Evolutionary conservation across 805 yeast genomes (phyloP).

Genomic region (Allodekkera sacchari): DNA sequence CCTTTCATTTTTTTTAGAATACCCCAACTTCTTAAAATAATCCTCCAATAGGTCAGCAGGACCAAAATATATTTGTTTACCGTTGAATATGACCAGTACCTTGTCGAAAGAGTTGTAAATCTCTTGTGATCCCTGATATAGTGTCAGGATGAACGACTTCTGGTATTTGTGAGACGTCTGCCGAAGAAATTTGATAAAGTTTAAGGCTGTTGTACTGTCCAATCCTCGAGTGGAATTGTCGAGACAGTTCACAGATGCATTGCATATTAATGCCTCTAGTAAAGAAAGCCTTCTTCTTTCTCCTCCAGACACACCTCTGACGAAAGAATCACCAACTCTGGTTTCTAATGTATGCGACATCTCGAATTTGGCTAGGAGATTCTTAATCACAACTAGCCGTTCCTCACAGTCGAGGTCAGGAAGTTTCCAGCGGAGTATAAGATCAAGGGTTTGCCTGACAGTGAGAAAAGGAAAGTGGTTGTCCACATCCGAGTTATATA

Average conservation of each 20-base stretch:
- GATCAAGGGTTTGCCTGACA: slow-evolving; percentile 48
- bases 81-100: slow-evolving; percentile 50
- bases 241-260: slow-evolving; percentile 61
- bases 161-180: slow-evolving; percentile 14
- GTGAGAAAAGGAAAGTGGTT: slow-evolving; percentile 47
- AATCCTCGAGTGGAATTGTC: slow-evolving; percentile 84
- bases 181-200: slow-evolving; percentile 59
- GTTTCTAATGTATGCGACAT: slow-evolving; percentile 47
- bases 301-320: slow-evolving; percentile 73
- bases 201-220: slow-evolving; percentile 78
- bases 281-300: slow-evolving; percentile 80
- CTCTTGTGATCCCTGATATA: slow-evolving; percentile 53
- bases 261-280: slow-evolving; percentile 64
- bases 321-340: slow-evolving; percentile 36
- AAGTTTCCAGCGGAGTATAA: slow-evolving; percentile 49
- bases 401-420: slow-evolving; percentile 37
- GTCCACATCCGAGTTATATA: slow-evolving; percentile 51
- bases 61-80: slow-evolving; percentile 62
- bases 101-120: slow-evolving; percentile 58
- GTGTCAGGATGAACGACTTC: slow-evolving; percentile 11
- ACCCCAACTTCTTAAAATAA: slow-evolving; percentile 61
- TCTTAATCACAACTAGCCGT: slow-evolving; percentile 31
- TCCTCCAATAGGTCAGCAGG: slow-evolving; percentile 42
- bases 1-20: slow-evolving; percentile 15
- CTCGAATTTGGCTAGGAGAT: slow-evolving; percentile 41